phyloP scores from a whole-genome alignment of 768 basidiomycete species.

The Kockovaella imperatae region DNA sequence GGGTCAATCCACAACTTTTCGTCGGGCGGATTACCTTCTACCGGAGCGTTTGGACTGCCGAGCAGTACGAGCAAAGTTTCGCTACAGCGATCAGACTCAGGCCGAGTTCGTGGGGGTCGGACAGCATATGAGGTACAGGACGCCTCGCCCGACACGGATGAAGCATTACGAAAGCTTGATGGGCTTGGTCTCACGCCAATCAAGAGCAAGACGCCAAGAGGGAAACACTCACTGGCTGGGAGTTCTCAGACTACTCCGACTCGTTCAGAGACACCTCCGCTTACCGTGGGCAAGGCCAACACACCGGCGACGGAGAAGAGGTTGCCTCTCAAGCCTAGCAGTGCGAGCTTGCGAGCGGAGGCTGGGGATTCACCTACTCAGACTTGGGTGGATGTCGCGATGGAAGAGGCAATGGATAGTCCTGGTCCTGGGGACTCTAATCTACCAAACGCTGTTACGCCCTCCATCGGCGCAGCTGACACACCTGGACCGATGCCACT shows the following conservation, averaged over 20 bases:
- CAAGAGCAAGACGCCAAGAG: slow-evolving; percentile 8
- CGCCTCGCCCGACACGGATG: slow-evolving; percentile 80
- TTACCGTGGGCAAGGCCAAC: slow-evolving; percentile 4
- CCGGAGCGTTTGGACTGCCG: background rate
- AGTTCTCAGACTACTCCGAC: slow-evolving; percentile 49
- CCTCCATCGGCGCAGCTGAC: slow-evolving; percentile 29
- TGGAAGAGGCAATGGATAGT: background rate
- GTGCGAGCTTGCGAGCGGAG: slow-evolving; percentile 8
- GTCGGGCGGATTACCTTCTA: background rate
- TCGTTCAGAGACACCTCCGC: slow-evolving; percentile 52
- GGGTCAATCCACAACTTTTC: slow-evolving; percentile 36
- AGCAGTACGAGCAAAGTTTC: background rate
- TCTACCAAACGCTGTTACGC: slow-evolving; percentile 20
- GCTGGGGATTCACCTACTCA: slow-evolving; percentile 19
- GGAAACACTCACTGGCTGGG: slow-evolving; percentile 10
- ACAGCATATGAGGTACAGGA: slow-evolving; percentile 51
- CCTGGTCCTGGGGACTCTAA: background rate
- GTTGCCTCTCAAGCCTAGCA: slow-evolving; percentile 12
- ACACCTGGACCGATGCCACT: slow-evolving; percentile 34
- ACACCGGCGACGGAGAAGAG: slow-evolving; percentile 2
- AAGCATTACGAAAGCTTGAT: slow-evolving; percentile 86
- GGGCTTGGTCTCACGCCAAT: slow-evolving; percentile 62
- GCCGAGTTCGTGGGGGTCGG: background rate
- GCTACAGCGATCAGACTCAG: slow-evolving; percentile 23
- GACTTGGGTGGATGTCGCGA: slow-evolving; percentile 27